phyloP scores from a whole-genome alignment of 2,329 filamentous ascomycete genomes.

The Cladophialophora yegresii region DNA sequence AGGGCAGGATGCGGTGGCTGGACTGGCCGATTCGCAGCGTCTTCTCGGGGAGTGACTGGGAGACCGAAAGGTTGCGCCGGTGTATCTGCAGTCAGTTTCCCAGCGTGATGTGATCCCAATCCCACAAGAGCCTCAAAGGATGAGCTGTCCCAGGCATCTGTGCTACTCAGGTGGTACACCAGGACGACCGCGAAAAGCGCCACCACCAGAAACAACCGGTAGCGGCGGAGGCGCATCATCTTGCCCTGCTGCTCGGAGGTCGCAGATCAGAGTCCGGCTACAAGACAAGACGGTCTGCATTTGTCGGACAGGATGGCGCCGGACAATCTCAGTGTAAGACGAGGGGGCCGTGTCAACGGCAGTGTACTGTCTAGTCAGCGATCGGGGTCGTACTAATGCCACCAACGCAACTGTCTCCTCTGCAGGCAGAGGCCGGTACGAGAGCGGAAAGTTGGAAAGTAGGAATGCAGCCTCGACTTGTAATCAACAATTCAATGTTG shows the following conservation, averaged over 20 bases:
- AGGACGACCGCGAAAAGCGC: constrained; percentile 48
- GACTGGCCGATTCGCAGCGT: constrained; percentile 11
- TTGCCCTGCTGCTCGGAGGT: constrained; percentile 4
- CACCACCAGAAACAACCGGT: constrained; percentile 51
- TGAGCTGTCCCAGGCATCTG: constrained; percentile 44
- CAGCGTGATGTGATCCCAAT: constrained; percentile 19
- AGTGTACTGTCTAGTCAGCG: neutral
- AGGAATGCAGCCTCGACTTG: neutral
- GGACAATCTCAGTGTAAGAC: neutral
- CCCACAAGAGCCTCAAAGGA: constrained; percentile 25
- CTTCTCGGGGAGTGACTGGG: constrained; percentile 11
- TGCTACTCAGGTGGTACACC: constrained; percentile 55
- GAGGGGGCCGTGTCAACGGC: neutral
- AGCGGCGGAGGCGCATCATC: constrained; percentile 54
- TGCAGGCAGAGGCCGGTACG: neutral
- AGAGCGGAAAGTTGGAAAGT: neutral
- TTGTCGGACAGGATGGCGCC: constrained; percentile 11
- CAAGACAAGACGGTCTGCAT: constrained; percentile 15
- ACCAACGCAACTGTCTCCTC: neutral
- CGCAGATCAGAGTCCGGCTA: neutral
- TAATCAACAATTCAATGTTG: constrained; percentile 1
- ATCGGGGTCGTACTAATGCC: neutral
- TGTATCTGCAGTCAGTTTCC: constrained; percentile 2
- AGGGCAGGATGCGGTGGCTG: constrained; percentile 10
- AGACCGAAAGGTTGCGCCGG: constrained; percentile 7